phyloP scores from a whole-genome alignment of 2,329 filamentous ascomycete species.

The Purpureocillium lavendulum region DNA sequence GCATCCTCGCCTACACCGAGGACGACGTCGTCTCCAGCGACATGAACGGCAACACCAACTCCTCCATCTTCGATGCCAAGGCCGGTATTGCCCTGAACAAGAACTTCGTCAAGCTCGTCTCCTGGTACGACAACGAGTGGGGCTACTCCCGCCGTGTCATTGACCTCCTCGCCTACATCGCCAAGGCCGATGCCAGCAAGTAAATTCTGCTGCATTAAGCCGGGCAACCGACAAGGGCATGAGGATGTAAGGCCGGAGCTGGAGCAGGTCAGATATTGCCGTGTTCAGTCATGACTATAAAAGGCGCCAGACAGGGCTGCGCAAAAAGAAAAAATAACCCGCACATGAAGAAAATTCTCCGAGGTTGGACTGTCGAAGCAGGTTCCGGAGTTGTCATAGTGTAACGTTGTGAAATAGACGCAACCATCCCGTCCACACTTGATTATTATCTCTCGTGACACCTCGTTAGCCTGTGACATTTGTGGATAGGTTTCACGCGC shows the following conservation, averaged over 20 bases:
- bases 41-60: constrained; percentile 84
- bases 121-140: constrained; percentile 99
- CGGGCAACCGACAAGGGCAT: too few relatives aligned
- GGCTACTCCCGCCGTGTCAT: constrained; percentile 95
- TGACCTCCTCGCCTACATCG: constrained; percentile 71
- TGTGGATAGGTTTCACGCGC: background rate
- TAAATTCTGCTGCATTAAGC: constrained; percentile 19
- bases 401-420: constrained; percentile 4
- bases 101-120: constrained; percentile 97
- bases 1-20: constrained; percentile 90
- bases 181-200: constrained; percentile 63
- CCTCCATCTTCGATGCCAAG: constrained; percentile 99
- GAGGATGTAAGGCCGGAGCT: too few relatives aligned
- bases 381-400: background rate
- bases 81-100: constrained; percentile 97
- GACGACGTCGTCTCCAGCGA: constrained; percentile 94
- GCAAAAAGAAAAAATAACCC: background rate
- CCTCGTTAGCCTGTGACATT: background rate
- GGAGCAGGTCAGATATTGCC: too few relatives aligned
- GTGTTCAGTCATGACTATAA: too few relatives aligned
- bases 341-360: constrained; percentile 2
- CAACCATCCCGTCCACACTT: constrained; percentile 1
- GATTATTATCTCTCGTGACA: background rate
- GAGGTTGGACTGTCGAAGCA: constrained; percentile 1
- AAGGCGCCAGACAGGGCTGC: too few relatives aligned